A percentile compares a stretch with the other conserved stretches of the same genome.
These are phyloP conservation scores for Eucommia ulmoides DNA, from an alignment of 257 asterid genomes.

Conservation along the genomic window DNA sequence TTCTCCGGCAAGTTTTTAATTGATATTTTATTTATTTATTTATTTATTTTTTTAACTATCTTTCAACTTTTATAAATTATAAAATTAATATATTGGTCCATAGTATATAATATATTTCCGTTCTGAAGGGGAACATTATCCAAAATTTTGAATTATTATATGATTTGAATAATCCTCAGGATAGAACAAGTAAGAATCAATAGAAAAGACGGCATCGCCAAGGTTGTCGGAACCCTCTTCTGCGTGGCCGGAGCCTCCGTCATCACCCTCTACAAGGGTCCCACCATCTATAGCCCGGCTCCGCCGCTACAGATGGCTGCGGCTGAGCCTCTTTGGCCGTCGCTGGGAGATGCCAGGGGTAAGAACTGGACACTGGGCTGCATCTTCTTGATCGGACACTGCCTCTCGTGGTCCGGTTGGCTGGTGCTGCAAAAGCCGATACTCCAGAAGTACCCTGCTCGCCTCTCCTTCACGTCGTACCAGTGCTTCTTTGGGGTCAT, in stretches of 20 bases:
- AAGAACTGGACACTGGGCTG: slow-evolving; percentile 92
- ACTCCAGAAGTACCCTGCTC: slow-evolving; percentile 75
- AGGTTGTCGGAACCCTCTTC: slow-evolving; percentile 57
- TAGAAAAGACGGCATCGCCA: slow-evolving; percentile 80
- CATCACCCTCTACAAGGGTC: slow-evolving; percentile 86
- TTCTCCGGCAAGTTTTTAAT: slow-evolving; percentile 85
- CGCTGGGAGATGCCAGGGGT: slow-evolving; percentile 56
- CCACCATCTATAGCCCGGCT: slow-evolving; percentile 75
- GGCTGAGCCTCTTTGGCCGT: too few relatives aligned
- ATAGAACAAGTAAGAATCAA: slow-evolving; percentile 69
- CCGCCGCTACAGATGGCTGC: slow-evolving; percentile 21
- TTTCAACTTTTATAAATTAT: too few relatives aligned
- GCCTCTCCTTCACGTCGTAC: slow-evolving; percentile 83
- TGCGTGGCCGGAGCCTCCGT: slow-evolving; percentile 97
- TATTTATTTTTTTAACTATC: too few relatives aligned
- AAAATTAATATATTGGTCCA: too few relatives aligned
- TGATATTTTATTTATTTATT: too few relatives aligned
- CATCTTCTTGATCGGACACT: slow-evolving; percentile 79
- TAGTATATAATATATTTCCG: too few relatives aligned
- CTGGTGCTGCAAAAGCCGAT: slow-evolving; percentile 83
- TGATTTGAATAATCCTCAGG: too few relatives aligned
- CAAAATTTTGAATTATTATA: too few relatives aligned
- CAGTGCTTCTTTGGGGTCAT: slow-evolving; percentile 84
- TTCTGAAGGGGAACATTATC: too few relatives aligned
- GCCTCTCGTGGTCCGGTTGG: slow-evolving; percentile 95